Evolutionary conservation across 2,329 filamentous ascomycete genomes (phyloP), one percentile per base, ranked within the genome.

Genomic region (Pseudogymnoascus pannorum): DNA sequence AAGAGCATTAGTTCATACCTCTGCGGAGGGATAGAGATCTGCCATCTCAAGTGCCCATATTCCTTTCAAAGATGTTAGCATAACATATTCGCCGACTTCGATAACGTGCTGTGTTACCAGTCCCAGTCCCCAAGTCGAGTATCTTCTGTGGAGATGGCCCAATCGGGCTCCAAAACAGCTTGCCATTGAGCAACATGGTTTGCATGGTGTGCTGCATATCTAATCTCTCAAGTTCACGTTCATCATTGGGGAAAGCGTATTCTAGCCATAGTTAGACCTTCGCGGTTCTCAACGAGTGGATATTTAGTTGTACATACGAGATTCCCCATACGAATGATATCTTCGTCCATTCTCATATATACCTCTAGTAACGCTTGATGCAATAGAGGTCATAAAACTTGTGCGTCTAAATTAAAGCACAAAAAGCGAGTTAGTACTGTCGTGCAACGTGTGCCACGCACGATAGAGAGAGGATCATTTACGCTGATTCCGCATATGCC

Each of bases 311-410:
- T 51, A 16, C 42, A 29, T 29, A 51, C 42, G 42, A 5, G 42
- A 51, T 78, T 54, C 76, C 73, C 22, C 76, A 73, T 64, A 11
- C 75, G 69, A 9, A 75, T 80, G 78, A 59, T 79, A 80, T 1
- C 77, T 72, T 0, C 77, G 72, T 2, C 77, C 77, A 44, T 79
- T 78, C 61, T 79, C 77, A 64, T 76, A 78, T 31, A 74, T 70
- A 64, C 78, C 79, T 48, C 77, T 66, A 62, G 70, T 74, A 51
- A 79, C 75, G 62, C 76, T 77, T 9, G 77, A 79, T 3, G 74
- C 72, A 44, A 78, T 66, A 20, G 73, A 75, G 44, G 26, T 63
- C 42, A 51, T 51, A 29, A 51, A 65, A 14, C 42, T 51, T 29
- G 42, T 9, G 42, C 42, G 22, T 51, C 42, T 51, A 51, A 24